Conservation (phyloP, 257 asterid species). For the Solanum corneliomulleri region DNA sequence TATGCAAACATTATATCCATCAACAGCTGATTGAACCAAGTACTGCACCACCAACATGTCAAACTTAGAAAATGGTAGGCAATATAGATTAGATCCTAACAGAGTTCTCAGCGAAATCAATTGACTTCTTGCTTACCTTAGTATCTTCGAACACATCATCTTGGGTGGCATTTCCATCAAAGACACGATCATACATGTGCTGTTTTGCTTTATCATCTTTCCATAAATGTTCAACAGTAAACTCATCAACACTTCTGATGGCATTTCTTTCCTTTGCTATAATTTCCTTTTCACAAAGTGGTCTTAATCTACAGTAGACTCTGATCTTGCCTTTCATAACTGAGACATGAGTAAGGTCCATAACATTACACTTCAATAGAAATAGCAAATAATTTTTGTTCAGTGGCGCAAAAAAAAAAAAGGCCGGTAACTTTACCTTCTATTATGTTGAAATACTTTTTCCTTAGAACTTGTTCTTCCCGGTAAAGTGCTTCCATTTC, state of each 20-base stretch:
- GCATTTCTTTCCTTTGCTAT: constrained; percentile 52
- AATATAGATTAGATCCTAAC: not conserved
- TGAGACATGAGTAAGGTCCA: constrained; percentile 9
- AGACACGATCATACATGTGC: constrained; percentile 86
- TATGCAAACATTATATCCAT: constrained; percentile 92
- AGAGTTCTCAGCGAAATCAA: not conserved
- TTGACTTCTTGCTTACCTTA: constrained; percentile 43
- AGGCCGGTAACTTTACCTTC: constrained; percentile 45
- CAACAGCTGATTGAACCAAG: constrained; percentile 92
- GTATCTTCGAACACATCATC: constrained; percentile 91
- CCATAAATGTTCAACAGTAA: constrained; percentile 87
- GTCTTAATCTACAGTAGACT: constrained; percentile 90
- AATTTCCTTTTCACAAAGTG: constrained; percentile 70
- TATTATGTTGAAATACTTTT: constrained; percentile 80
- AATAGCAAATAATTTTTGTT: not conserved
- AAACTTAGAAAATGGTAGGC: not conserved
- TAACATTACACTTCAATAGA: not conserved
- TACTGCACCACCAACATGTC: constrained; percentile 38
- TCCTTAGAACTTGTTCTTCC: constrained; percentile 87
- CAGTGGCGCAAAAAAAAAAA: not conserved
- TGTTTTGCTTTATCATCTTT: constrained; percentile 72
- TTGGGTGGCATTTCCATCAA: constrained; percentile 72
- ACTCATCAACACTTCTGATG: constrained; percentile 59
- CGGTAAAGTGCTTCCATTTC: constrained; percentile 90
- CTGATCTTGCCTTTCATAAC: constrained; percentile 98